Base-by-base conservation (phyloP, 2,329 filamentous ascomycete species). In the Penicillium sclerotiorum region DNA sequence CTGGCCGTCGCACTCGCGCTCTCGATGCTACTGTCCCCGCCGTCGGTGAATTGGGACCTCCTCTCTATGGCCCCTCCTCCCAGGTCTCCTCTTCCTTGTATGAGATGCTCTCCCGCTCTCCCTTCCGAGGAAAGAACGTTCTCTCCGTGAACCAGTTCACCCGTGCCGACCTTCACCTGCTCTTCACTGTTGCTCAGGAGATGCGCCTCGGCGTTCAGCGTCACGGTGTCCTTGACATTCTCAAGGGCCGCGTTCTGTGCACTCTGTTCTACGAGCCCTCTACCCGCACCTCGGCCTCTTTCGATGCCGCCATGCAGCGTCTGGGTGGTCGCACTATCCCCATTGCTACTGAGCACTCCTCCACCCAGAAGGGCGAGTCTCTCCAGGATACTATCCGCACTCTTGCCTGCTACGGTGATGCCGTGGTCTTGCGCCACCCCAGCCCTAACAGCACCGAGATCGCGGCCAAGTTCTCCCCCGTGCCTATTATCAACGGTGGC, bases 231-330 rank as follows among this genome's bases (percentile, higher is more conserved):
- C 80, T 99, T 43, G 87, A 94, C 65, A 81, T 95, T 49, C 84
- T 99, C 54, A 89, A 88, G 63, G 91, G 92, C 22, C 86, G 89
- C 38, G 84, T 99, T 11, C 81, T 99, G 30, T 90, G 88, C 75
- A 94, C 90, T 2, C 85, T 99, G 77, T 99, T 99, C 82, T 99
- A 92, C 73, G 94, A 99, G 79, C 94, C 94, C 2, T 97, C 93
- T 1, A 99, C 94, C 2, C 84, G 94, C 47, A 99, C 94, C 5
- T 96, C 93, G 11, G 85, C 89, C 30, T 99, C 94, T 3, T 99
- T 99, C 64, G 94, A 99, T 68, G 89, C 93, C 49, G 94, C 94
- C 35, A 99, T 99, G 94, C 95, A 99, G 79, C 88, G 95, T 45
- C 86, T 99, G 5, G 94, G 94, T 60, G 94, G 94, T 40, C 84